Base-by-base conservation (phyloP, 495 filamentous ascomycete species). In the Hyaloscypha bicolor region DNA sequence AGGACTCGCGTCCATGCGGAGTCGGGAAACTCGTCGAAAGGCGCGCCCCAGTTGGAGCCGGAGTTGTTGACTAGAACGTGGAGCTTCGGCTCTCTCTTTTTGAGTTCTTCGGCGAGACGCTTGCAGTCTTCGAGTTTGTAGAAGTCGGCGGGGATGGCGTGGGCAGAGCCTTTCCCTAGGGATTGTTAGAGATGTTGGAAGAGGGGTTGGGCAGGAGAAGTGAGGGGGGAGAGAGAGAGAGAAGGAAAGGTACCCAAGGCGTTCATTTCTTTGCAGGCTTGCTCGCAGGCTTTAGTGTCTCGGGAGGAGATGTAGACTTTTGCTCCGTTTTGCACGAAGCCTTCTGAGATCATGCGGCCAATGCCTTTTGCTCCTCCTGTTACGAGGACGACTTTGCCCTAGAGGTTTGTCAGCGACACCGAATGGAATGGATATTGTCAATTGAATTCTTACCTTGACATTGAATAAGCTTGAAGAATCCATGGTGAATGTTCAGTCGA, bases 261-360 rank as follows among this genome's bases (percentile, higher is more conserved):
- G 74, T 89, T 90, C 45, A 91, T 78, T 73, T 89, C 86, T 12
- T 76, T 77, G 66, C 78, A 83, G 9, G 87, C 87, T 66, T 85
- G 63, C 30, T 86, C 84, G 72, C 87, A 90, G 52, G 85, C 80
- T 72, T 84, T 83, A 32, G 79, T 81, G 72, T 90, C 89, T 53
- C 91, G 88, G 4, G 90, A 93, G 9, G 89, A 90, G 66, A 95
- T 93, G 77, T 94, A 94, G 35, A 94, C 91, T 48, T 87, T 92
- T 21, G 92, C 91, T 48, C 92, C 91, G 75, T 93, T 94, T 31
- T 85, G 79, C 0, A 93, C 89, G 69, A 90, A 90, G 3, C 91
- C 89, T 71, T 93, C 88, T 0, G 91, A 89, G 67, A 91, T 91
- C 91, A 94, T 95, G 56, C 90, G 84, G 30, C 89, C 88, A 63